phyloP scores from a whole-genome alignment of 495 filamentous ascomycete species.

The Hypoxylon lenormandii region DNA sequence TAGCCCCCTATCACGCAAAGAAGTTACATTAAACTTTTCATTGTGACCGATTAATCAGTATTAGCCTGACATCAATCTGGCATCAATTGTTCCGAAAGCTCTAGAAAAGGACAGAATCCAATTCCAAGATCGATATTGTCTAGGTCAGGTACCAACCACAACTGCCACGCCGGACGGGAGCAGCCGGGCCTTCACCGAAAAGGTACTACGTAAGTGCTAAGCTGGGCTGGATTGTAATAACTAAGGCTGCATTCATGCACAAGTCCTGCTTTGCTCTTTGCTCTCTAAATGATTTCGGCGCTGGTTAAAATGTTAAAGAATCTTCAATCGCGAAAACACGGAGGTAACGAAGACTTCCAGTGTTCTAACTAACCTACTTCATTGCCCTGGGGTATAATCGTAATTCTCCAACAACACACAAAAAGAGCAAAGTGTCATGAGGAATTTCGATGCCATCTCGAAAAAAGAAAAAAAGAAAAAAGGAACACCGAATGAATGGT shows the following conservation, averaged over 20 bases:
- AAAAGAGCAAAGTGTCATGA: constrained; percentile 30
- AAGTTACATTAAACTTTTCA: constrained; percentile 7
- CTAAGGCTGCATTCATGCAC: no score
- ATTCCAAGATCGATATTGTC: constrained; percentile 15
- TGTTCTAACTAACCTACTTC: constrained; percentile 31
- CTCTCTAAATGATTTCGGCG: no score
- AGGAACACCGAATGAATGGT: constrained; percentile 37
- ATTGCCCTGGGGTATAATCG: constrained; percentile 43
- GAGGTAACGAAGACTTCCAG: constrained; percentile 19
- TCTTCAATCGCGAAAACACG: background rate
- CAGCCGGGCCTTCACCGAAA: constrained; percentile 14
- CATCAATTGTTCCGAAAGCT: constrained; percentile 14
- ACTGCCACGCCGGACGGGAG: constrained; percentile 35
- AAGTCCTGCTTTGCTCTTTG: no score
- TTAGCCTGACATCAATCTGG: constrained; percentile 10
- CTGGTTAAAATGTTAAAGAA: background rate
- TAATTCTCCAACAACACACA: constrained; percentile 28
- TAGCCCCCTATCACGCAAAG: constrained; percentile 9
- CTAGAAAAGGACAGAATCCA: constrained; percentile 31
- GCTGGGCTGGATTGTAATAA: no score
- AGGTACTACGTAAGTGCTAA: no score
- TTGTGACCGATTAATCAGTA: background rate
- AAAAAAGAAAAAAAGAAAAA: constrained; percentile 13
- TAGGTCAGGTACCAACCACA: constrained; percentile 8
- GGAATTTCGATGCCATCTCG: constrained; percentile 28